These are phyloP conservation scores for Panicum virgatum DNA, from an alignment of 202 grass and related monocot genomes.

Conservation along the genomic window DNA sequence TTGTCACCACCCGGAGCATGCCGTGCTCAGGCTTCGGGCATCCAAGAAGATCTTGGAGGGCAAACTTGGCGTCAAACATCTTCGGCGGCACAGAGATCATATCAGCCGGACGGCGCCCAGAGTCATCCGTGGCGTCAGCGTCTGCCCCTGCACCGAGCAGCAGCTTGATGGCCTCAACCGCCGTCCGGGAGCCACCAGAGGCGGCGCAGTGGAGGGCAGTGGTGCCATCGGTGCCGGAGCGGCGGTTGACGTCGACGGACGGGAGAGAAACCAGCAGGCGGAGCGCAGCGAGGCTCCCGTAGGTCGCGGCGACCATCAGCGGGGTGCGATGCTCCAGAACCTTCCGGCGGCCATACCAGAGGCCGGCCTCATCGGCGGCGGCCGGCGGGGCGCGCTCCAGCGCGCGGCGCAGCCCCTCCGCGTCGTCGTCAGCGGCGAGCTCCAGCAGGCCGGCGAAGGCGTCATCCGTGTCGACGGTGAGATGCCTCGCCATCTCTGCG, in stretches of 20 bases:
- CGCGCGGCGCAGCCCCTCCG: conserved; percentile 44
- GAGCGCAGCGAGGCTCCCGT: conserved; percentile 74
- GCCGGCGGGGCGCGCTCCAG: conserved; percentile 46
- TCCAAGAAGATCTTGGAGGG: conserved; percentile 78
- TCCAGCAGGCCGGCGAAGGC: conserved; percentile 75
- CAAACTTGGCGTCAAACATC: conserved; percentile 58
- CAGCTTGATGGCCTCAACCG: conserved; percentile 60
- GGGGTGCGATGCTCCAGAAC: conserved; percentile 78
- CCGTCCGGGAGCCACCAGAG: conserved; percentile 61
- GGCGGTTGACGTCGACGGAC: conserved; percentile 69
- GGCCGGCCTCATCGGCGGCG: conserved; percentile 62
- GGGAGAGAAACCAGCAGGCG: conserved; percentile 58
- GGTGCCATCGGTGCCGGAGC: conserved; percentile 51
- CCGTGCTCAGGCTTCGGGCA: conserved; percentile 40
- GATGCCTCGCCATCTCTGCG: conserved; percentile 48
- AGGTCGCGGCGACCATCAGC: conserved; percentile 97
- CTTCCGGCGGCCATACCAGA: conserved; percentile 95
- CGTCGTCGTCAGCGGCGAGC: conserved; percentile 77
- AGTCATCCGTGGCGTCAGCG: conserved; percentile 45
- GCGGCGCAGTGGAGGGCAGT: conserved; percentile 95
- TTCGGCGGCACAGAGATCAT: conserved; percentile 66
- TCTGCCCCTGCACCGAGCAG: conserved; percentile 74
- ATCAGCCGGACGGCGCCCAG: conserved; percentile 60
- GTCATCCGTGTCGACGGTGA: conserved; percentile 54
- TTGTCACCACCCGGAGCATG: conserved; percentile 54